These are phyloP conservation scores for Colletotrichum plurivorum DNA, from an alignment of 2,329 filamentous ascomycete species.

Conservation along the genomic window DNA sequence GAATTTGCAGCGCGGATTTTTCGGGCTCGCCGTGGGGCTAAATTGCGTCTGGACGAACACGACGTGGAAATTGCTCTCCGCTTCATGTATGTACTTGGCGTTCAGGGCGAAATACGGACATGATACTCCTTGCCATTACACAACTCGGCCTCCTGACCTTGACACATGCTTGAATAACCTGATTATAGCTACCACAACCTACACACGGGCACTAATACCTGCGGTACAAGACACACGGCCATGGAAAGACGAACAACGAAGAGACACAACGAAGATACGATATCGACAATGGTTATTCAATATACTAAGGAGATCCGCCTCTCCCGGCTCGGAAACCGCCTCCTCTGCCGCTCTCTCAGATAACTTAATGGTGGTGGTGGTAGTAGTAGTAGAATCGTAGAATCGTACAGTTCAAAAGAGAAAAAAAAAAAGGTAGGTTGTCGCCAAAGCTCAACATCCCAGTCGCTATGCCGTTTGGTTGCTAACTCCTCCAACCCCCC, in stretches of 20 bases:
- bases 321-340: slow-evolving; percentile 8
- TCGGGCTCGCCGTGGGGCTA: slow-evolving; percentile 19
- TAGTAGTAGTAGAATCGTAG: slow-evolving; percentile 31
- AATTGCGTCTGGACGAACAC: slow-evolving; percentile 34
- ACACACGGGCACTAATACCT: not conserved
- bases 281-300: slow-evolving; percentile 34
- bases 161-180: slow-evolving; percentile 20
- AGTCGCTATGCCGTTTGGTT: slow-evolving; percentile 41
- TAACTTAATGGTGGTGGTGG: not conserved
- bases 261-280: not conserved
- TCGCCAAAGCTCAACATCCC: slow-evolving; percentile 39
- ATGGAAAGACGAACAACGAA: not conserved
- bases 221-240: not conserved
- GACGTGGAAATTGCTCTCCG: slow-evolving; percentile 25
- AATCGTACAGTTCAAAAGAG: slow-evolving; percentile 15
- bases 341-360: slow-evolving; percentile 6
- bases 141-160: not conserved
- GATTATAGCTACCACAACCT: not conserved
- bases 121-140: slow-evolving; percentile 33
- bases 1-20: slow-evolving; percentile 20
- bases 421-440: slow-evolving; percentile 35
- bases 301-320: slow-evolving; percentile 33
- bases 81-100: slow-evolving; percentile 37
- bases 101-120: slow-evolving; percentile 35
- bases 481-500: slow-evolving; percentile 39